Conservation (phyloP, 805 yeast species). For the Myxozyma udenii region DNA sequence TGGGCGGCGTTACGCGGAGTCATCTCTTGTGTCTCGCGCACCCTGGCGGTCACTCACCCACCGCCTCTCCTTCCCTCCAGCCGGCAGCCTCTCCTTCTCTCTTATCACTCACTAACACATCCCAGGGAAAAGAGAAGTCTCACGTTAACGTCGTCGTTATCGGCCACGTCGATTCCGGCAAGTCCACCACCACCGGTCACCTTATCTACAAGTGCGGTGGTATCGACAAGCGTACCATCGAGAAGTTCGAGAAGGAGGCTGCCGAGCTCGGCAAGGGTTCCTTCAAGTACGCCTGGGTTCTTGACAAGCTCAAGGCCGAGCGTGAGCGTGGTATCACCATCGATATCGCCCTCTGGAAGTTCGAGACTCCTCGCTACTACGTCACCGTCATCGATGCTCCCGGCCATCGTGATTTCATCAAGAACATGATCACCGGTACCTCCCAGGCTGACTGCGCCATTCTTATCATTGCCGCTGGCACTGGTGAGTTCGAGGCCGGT, state of each 20-base stretch:
- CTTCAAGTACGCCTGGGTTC: slow-evolving; percentile 97
- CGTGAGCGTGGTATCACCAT: slow-evolving; percentile 97
- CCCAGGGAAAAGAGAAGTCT: slow-evolving; percentile 46
- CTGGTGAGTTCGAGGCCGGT: slow-evolving; percentile 95
- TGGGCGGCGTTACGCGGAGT: background rate
- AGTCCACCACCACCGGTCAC: slow-evolving; percentile 99
- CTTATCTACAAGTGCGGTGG: slow-evolving; percentile 99
- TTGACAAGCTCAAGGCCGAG: slow-evolving; percentile 93
- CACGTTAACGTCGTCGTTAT: slow-evolving; percentile 99
- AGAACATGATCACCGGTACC: slow-evolving; percentile 94
- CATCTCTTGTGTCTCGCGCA: background rate
- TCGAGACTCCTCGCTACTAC: slow-evolving; percentile 85
- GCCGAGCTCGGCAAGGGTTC: slow-evolving; percentile 93
- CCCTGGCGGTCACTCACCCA: background rate
- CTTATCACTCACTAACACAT: background rate
- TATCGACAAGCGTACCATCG: slow-evolving; percentile 93
- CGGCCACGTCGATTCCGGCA: slow-evolving; percentile 99
- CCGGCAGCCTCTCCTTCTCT: background rate
- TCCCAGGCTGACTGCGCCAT: slow-evolving; percentile 92
- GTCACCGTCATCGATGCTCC: slow-evolving; percentile 94
- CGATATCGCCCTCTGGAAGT: slow-evolving; percentile 88
- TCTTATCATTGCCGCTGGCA: slow-evolving; percentile 86
- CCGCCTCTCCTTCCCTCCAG: background rate
- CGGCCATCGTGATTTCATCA: slow-evolving; percentile 95
- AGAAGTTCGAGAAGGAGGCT: slow-evolving; percentile 97